Percentiles rank a stretch among this genome's conserved stretches.
These are phyloP conservation scores for Wilhelminamyces savonicus DNA, from an alignment of 805 yeast species.

Conservation along the genomic window DNA sequence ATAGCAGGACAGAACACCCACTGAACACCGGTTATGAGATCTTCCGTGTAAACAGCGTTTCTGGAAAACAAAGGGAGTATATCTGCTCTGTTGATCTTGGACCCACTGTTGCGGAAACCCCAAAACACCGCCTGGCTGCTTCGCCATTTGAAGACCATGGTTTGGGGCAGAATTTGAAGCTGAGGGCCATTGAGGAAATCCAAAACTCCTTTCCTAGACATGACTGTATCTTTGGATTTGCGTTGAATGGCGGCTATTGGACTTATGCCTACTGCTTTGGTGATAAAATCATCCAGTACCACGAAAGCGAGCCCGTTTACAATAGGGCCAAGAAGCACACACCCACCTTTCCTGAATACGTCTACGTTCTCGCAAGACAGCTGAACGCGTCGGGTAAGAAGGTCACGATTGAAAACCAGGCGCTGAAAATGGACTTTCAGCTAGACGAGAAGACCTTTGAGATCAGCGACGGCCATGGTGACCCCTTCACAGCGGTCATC, in stretches of 20 bases:
- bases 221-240: conserved; percentile 18
- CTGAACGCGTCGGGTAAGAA: conserved; percentile 10
- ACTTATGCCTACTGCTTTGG: conserved; percentile 46
- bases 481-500: conserved; percentile 14
- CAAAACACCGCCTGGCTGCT: conserved; percentile 1
- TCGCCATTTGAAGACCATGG: not conserved
- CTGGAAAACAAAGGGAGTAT: conserved; percentile 6
- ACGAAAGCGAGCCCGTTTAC: conserved; percentile 11
- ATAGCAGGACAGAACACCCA: conserved; percentile 1
- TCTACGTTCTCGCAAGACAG: conserved; percentile 31
- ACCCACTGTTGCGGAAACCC: conserved; percentile 6
- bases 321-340: conserved; percentile 22
- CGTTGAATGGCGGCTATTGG: conserved; percentile 43
- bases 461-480: conserved; percentile 20
- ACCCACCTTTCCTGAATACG: conserved; percentile 22
- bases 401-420: conserved; percentile 15
- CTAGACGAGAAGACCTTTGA: conserved; percentile 18
- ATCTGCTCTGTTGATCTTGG: conserved; percentile 17
- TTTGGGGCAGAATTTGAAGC: conserved; percentile 8
- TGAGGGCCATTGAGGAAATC: conserved; percentile 11
- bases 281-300: conserved; percentile 44
- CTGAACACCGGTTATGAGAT: conserved; percentile 11
- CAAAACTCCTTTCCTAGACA: conserved; percentile 11
- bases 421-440: conserved; percentile 6
- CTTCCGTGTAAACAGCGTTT: conserved; percentile 6